These are phyloP conservation scores for Thielaviopsis euricoi DNA, from an alignment of 2,329 filamentous ascomycete genomes.

Conservation along the genomic window DNA sequence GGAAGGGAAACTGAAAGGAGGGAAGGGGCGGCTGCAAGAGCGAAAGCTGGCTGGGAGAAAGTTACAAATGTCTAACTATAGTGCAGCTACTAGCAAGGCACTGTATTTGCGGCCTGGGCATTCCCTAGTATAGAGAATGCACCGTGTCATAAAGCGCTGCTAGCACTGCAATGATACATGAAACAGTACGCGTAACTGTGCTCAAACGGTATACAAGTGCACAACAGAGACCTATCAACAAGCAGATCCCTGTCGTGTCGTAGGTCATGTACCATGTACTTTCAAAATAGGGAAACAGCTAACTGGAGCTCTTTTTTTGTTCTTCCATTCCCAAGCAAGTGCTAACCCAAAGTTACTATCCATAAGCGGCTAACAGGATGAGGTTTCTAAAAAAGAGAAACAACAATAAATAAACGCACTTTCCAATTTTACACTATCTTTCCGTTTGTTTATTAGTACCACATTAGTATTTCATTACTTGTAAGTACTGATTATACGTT, in stretches of 20 bases:
- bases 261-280: not conserved
- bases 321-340: not conserved
- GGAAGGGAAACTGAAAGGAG: slow-evolving; percentile 1
- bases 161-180: not conserved
- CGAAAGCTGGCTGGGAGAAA: not conserved
- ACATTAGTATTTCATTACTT: not conserved
- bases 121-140: not conserved
- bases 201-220: slow-evolving; percentile 1
- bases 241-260: too few species aligned
- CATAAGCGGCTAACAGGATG: not conserved
- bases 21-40: not conserved
- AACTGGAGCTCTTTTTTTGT: not conserved
- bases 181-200: slow-evolving; percentile 3
- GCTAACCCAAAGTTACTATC: too few species aligned
- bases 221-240: not conserved
- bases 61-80: not conserved
- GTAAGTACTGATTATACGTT: too few species aligned
- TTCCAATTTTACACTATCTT: not conserved
- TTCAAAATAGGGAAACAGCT: not conserved
- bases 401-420: too few species aligned
- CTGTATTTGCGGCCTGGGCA: not conserved
- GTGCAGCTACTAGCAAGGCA: not conserved
- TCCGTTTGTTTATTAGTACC: not conserved
- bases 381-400: not conserved
- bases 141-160: not conserved